Evolutionary conservation across 768 basidiomycete species (phyloP).

Genomic region (Russula griseocarnosa): DNA sequence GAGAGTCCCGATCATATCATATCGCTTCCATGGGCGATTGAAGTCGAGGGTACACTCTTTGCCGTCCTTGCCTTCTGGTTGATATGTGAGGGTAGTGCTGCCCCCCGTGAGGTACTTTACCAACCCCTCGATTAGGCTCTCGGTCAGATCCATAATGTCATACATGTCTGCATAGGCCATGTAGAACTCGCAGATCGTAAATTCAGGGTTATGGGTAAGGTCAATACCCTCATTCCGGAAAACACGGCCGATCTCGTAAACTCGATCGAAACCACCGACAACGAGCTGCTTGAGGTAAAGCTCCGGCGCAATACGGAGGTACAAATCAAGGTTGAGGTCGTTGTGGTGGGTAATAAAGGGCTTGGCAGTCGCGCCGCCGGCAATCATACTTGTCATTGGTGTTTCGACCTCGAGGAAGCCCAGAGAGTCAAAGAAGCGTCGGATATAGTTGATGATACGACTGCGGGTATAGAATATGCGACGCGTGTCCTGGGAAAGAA

Average conservation of each 20-base stretch:
- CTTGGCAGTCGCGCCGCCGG: slow-evolving; percentile 97
- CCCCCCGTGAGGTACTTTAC: slow-evolving; percentile 84
- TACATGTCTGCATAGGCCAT: slow-evolving; percentile 99
- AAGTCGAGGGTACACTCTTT: slow-evolving; percentile 80
- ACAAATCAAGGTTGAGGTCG: slow-evolving; percentile 93
- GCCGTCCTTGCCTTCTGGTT: slow-evolving; percentile 91
- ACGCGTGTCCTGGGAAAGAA: slow-evolving; percentile 86
- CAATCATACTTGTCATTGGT: slow-evolving; percentile 94
- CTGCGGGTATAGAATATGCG: slow-evolving; percentile 87
- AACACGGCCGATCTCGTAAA: slow-evolving; percentile 97
- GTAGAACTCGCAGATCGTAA: slow-evolving; percentile 99
- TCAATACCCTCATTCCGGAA: slow-evolving; percentile 99
- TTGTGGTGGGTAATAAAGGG: slow-evolving; percentile 99
- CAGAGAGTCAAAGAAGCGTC: slow-evolving; percentile 81
- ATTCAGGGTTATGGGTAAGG: slow-evolving; percentile 98
- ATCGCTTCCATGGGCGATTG: slow-evolving; percentile 92
- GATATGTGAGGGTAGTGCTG: slow-evolving; percentile 73
- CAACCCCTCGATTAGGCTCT: slow-evolving; percentile 82
- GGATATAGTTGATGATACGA: slow-evolving; percentile 87
- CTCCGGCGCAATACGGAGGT: slow-evolving; percentile 96
- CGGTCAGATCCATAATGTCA: slow-evolving; percentile 97
- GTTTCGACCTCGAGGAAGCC: slow-evolving; percentile 99
- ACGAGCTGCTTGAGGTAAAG: slow-evolving; percentile 96
- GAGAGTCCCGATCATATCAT: slow-evolving; percentile 95
- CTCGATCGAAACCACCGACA: slow-evolving; percentile 95